phyloP scores from a whole-genome alignment of 192 early-diverging fungal species.

The Coemansia reversa region DNA sequence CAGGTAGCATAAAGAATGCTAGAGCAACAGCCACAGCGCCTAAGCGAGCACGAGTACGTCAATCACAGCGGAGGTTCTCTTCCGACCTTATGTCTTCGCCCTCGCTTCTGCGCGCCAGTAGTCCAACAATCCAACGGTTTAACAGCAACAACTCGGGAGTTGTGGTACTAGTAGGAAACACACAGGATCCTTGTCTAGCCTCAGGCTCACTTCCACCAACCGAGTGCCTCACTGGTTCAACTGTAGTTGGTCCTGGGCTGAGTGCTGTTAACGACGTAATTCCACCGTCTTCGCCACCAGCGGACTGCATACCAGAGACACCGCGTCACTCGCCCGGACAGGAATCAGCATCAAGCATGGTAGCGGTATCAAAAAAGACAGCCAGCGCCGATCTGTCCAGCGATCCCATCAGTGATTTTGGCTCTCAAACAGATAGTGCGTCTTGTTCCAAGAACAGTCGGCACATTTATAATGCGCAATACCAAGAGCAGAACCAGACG shows the following conservation, averaged over 20 bases:
- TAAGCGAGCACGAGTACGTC: not conserved
- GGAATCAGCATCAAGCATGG: not conserved
- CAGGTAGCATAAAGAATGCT: not conserved
- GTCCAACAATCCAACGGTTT: conserved; percentile 38
- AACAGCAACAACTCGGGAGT: conserved; percentile 17
- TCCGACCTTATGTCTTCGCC: conserved; percentile 33
- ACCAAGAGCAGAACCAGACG: too few species aligned
- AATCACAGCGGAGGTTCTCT: not conserved
- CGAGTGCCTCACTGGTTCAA: conserved; percentile 7
- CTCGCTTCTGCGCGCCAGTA: conserved; percentile 29
- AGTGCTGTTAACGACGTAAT: not conserved
- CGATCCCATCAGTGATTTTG: conserved; percentile 50
- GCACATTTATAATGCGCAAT: not conserved
- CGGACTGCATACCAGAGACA: conserved; percentile 19
- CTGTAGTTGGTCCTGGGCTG: conserved; percentile 1
- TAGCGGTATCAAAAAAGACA: not conserved
- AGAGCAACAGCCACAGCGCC: not conserved
- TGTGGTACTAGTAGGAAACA: conserved; percentile 14
- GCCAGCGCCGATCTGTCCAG: conserved; percentile 18
- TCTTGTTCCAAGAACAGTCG: not conserved
- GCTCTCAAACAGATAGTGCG: conserved; percentile 18
- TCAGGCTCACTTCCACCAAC: not conserved
- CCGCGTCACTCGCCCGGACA: conserved; percentile 5
- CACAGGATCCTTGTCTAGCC: conserved; percentile 6
- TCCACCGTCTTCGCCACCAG: conserved; percentile 7